phyloP scores from a whole-genome alignment of 2,329 filamentous ascomycete species.

The Nothophaeocryptopus gaeumannii region DNA sequence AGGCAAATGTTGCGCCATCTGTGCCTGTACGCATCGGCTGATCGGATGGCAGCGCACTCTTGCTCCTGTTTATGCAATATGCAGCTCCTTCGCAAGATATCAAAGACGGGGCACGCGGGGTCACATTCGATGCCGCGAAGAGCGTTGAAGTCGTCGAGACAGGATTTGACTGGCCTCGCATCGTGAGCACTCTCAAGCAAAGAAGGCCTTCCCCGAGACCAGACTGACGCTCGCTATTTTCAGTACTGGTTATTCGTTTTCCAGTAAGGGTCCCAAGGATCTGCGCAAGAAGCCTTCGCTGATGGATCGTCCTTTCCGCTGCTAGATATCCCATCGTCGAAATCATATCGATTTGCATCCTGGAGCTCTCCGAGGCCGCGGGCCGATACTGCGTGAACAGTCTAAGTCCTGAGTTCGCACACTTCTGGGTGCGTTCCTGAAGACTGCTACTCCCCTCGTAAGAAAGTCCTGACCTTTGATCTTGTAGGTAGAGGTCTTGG shows the following conservation, averaged over 20 bases:
- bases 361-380: background rate
- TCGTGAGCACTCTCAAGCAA: background rate
- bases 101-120: background rate
- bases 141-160: background rate
- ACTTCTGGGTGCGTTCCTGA: background rate
- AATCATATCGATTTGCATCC: background rate
- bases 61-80: constrained; percentile 1
- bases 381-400: constrained; percentile 1
- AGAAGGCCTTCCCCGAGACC: too few relatives aligned
- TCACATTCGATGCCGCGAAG: background rate
- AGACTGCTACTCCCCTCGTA: too few relatives aligned
- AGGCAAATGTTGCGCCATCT: too few relatives aligned
- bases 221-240: too few relatives aligned
- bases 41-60: background rate
- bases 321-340: background rate
- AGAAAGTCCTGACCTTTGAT: too few relatives aligned
- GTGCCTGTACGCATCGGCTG: too few relatives aligned
- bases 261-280: background rate
- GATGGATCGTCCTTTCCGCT: too few relatives aligned
- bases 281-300: too few relatives aligned
- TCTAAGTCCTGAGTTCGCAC: background rate
- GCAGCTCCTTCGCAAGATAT: background rate
- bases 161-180: background rate
- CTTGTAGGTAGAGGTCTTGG: background rate
- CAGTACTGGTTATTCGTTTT: background rate